Percentiles rank a stretch among this genome's conserved stretches.
These are phyloP conservation scores for Penicillium simplicissimum DNA, from an alignment of 495 filamentous ascomycete genomes.

Conservation along the genomic window DNA sequence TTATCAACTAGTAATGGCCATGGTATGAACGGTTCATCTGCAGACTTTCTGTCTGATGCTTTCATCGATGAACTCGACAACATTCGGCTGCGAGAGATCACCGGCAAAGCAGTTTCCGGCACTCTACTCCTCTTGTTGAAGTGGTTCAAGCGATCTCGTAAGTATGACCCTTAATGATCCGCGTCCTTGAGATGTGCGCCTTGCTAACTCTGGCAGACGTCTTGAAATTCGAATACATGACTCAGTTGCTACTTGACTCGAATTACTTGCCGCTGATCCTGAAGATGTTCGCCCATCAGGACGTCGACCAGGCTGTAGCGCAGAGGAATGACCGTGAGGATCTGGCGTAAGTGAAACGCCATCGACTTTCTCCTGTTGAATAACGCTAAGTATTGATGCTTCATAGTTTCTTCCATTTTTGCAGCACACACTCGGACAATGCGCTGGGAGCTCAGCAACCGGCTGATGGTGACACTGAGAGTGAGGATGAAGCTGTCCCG, in stretches of 20 bases:
- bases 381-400: conserved; percentile 17
- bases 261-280: conserved; percentile 91
- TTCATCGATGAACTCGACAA: conserved; percentile 76
- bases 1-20: conserved; percentile 32
- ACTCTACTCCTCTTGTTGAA: conserved; percentile 83
- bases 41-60: conserved; percentile 39
- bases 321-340: conserved; percentile 81
- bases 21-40: conserved; percentile 33
- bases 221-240: conserved; percentile 93
- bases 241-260: conserved; percentile 87
- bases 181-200: neutral
- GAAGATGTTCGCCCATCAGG: conserved; percentile 90
- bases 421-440: conserved; percentile 57
- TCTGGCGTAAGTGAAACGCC: conserved; percentile 59
- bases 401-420: conserved; percentile 86
- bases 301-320: conserved; percentile 85
- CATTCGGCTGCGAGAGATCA: conserved; percentile 78
- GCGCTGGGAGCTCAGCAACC: conserved; percentile 13
- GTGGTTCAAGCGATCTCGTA: conserved; percentile 96
- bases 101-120: conserved; percentile 84
- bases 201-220: conserved; percentile 62
- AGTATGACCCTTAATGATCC: conserved; percentile 27
- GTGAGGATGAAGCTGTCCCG: conserved; percentile 75
- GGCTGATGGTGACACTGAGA: conserved; percentile 35
- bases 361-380: neutral